Conservation (phyloP, 371 early-diverging fungal species). For the Mortierella sp. region DNA sequence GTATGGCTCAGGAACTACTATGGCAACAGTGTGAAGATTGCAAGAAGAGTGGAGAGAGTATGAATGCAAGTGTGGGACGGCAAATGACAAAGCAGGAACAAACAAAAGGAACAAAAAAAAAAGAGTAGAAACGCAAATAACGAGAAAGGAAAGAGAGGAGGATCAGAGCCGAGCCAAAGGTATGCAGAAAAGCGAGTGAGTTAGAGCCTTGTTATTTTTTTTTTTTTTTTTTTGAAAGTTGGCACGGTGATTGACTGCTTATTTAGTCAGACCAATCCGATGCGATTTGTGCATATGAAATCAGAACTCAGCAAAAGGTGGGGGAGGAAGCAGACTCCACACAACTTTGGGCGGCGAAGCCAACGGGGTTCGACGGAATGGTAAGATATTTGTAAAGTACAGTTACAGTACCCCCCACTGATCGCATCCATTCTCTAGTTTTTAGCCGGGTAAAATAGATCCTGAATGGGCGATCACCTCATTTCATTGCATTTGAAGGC, state of each 20-base stretch:
- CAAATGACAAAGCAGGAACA: not conserved
- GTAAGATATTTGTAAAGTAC: too few species aligned
- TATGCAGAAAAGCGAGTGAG: not conserved
- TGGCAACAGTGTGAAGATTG: not conserved
- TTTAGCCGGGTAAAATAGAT: too few species aligned
- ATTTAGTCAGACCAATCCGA: not conserved
- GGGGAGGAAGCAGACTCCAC: too few species aligned
- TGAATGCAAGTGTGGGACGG: not conserved
- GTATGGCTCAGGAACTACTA: not conserved
- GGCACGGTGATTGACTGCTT: not conserved
- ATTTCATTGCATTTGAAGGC: too few species aligned
- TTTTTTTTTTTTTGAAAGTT: not conserved
- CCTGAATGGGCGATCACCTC: too few species aligned
- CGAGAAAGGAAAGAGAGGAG: not conserved
- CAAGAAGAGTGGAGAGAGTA: not conserved
- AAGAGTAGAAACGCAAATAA: not conserved
- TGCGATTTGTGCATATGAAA: too few species aligned
- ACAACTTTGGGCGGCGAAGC: too few species aligned
- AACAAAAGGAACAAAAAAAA: not conserved
- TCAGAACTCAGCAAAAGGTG: too few species aligned
- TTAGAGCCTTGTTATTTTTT: not conserved
- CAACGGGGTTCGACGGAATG: too few species aligned
- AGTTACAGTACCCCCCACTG: too few species aligned
- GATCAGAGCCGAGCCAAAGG: not conserved
- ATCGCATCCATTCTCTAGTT: too few species aligned